Base-by-base conservation (phyloP, 352 stramenopile species). In the Phytophthora sansomeana region DNA sequence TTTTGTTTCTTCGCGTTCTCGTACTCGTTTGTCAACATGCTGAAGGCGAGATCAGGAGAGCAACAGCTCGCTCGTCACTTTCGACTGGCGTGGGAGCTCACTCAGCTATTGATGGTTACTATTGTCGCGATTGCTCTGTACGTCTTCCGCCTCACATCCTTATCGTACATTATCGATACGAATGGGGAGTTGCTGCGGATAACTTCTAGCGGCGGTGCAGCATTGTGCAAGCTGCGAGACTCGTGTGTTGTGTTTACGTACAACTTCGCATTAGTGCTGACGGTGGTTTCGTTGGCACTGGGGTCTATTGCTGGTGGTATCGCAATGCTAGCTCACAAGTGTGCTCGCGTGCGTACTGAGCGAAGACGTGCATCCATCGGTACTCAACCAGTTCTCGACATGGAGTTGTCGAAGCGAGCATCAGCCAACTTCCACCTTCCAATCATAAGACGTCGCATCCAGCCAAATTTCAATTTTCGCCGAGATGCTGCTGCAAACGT, bases 1-100 rank as follows among this genome's bases (percentile, higher is more conserved):
- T 77, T 53, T 44, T 77, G 69, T 33, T 53, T 77, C 46, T 69
- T 69, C 42, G 28, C 59, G 0, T 74, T 74, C 52, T 74, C 66
- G 17, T 69, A 74, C 35, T 29, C 51, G 1, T 74, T 73, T n/a
- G 58, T 69, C 10, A 73, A 73, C 28, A 33, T 75, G 7, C 44
- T 49, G 4, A 68, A 72, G 39, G 50, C 62, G 19, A 51, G 67
- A 14, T 68, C 67, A 4, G 62, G 67, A 1, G 63, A 72, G 6
- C 67, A 75, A 35, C 42, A 75, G 17, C 44, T 75, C 9, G 67
- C 72, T 28, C 61, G 67, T 8, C 62, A 72, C 33, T 75, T 75
- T 52, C 67, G 62, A 1, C 24, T 75, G 0, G 64, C 67, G 16
- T 75, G 67, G 67, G 67, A 75, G 51, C 55, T 56, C 8, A 68